These are phyloP conservation scores for Orbilia quercus DNA, from an alignment of 2,329 filamentous ascomycete species.

Conservation along the genomic window DNA sequence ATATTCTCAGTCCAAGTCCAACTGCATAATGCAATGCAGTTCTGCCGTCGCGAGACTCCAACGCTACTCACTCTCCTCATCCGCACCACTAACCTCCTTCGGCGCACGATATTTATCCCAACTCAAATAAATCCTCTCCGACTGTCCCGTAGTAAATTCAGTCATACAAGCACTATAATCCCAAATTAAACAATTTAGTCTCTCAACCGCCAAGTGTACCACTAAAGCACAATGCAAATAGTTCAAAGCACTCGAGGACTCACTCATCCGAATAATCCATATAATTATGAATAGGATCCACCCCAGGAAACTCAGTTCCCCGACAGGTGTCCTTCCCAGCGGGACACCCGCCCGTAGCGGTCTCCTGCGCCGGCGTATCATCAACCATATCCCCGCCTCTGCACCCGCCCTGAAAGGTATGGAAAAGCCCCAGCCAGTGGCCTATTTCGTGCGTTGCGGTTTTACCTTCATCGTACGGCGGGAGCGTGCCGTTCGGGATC, in stretches of 20 bases:
- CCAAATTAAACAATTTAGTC: no score
- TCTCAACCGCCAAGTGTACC: no score
- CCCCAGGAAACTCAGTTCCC: conserved; percentile 57
- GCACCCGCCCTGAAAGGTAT: conserved; percentile 61
- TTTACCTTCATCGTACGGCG: conserved; percentile 45
- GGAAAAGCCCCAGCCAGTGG: conserved; percentile 62
- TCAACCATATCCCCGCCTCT: conserved; percentile 60
- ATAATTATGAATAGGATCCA: conserved; percentile 62
- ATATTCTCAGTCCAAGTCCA: no score
- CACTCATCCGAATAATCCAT: conserved; percentile 61
- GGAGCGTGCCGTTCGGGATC: conserved; percentile 11
- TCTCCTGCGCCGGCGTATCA: conserved; percentile 61
- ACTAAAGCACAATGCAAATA: no score
- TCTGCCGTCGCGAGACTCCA: neutral
- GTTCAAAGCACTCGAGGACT: conserved; percentile 7
- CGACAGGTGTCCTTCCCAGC: conserved; percentile 60
- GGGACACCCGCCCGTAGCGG: conserved; percentile 59
- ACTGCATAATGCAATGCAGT: no score
- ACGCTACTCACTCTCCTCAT: neutral
- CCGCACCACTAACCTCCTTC: neutral
- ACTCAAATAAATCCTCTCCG: conserved; percentile 24
- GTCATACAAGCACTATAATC: conserved; percentile 33
- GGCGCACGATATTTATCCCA: conserved; percentile 36
- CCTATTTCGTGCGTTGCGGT: conserved; percentile 62
- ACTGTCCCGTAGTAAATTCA: conserved; percentile 33